phyloP scores from a whole-genome alignment of 2,329 filamentous ascomycete species.

The Xylariales sp. region DNA sequence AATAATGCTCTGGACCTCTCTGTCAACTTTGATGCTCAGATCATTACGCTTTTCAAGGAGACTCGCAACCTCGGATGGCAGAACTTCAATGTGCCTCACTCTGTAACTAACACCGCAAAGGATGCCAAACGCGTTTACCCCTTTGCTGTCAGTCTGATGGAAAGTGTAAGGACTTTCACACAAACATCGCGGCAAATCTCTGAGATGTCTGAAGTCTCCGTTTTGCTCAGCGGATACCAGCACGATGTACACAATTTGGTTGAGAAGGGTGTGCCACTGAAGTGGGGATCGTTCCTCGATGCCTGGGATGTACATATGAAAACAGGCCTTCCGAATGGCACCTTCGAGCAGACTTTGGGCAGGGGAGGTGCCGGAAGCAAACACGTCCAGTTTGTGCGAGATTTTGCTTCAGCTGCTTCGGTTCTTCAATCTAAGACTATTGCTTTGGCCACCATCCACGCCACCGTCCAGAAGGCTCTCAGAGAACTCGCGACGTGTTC shows the following conservation, averaged over 20 bases:
- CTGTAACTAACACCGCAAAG: slow-evolving; percentile 92
- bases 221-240: slow-evolving; percentile 84
- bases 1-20: slow-evolving; percentile 83
- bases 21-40: slow-evolving; percentile 96
- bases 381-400: slow-evolving; percentile 93
- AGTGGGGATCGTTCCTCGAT: slow-evolving; percentile 98
- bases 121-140: slow-evolving; percentile 99
- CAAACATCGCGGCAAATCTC: slow-evolving; percentile 83
- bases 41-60: slow-evolving; percentile 98
- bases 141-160: slow-evolving; percentile 96
- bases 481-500: slow-evolving; percentile 78
- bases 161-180: slow-evolving; percentile 89
- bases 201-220: slow-evolving; percentile 80
- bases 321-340: slow-evolving; percentile 52
- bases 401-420: slow-evolving; percentile 84
- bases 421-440: slow-evolving; percentile 84
- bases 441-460: slow-evolving; percentile 71
- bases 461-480: slow-evolving; percentile 76
- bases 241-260: slow-evolving; percentile 85
- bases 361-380: slow-evolving; percentile 71
- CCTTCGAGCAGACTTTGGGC: slow-evolving; percentile 51
- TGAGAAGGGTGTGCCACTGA: slow-evolving; percentile 78
- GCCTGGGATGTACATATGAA: slow-evolving; percentile 87
- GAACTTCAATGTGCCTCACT: slow-evolving; percentile 88
- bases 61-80: slow-evolving; percentile 94